Evolutionary conservation across 129 eudicot genomes (phyloP).

Genomic region (Erigeron canadensis): DNA sequence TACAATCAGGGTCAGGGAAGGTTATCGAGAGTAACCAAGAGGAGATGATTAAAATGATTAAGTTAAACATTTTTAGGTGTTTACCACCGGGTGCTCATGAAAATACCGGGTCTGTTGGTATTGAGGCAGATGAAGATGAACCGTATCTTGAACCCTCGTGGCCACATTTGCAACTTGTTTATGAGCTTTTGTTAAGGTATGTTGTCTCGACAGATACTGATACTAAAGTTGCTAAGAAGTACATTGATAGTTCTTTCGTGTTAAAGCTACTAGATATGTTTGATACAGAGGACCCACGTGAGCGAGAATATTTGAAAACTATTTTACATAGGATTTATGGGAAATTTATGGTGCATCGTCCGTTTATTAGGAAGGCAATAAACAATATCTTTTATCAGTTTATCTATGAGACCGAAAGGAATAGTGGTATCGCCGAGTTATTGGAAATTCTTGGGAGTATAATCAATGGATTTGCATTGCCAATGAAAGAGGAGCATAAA

Average conservation of each 20-base stretch:
- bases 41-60: conserved; percentile 71
- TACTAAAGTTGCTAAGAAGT: conserved; percentile 71
- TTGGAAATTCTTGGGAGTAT: conserved; percentile 90
- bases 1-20: conserved; percentile 70
- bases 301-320: conserved; percentile 80
- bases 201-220: conserved; percentile 73
- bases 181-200: conserved; percentile 73
- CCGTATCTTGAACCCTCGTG: conserved; percentile 75
- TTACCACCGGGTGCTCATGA: conserved; percentile 70
- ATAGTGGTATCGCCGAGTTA: conserved; percentile 76
- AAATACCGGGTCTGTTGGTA: conserved; percentile 46
- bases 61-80: conserved; percentile 65
- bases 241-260: conserved; percentile 73
- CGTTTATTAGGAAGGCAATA: conserved; percentile 81
- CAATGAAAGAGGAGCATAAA: conserved; percentile 93
- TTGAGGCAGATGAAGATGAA: conserved; percentile 77
- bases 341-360: conserved; percentile 90
- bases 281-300: conserved; percentile 85
- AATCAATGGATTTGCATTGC: conserved; percentile 87
- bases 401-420: conserved; percentile 76
- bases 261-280: conserved; percentile 73
- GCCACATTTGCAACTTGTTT: conserved; percentile 85
- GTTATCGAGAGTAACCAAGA: conserved; percentile 63
- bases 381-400: conserved; percentile 78
- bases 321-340: conserved; percentile 86